Base-by-base conservation (phyloP, 768 basidiomycete species). In the Suillus paluster region DNA sequence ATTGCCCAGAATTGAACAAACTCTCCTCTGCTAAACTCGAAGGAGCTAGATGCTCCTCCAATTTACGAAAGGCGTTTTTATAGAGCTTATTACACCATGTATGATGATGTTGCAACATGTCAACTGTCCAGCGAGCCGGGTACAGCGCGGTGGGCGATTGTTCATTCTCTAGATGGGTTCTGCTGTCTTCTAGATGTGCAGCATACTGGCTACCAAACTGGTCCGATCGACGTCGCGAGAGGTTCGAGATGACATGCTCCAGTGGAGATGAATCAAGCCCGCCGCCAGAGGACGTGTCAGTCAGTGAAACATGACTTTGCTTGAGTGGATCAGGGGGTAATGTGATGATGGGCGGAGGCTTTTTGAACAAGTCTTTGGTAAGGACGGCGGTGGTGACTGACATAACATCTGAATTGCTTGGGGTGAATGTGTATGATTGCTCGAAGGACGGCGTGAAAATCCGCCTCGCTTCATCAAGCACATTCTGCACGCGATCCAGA, bases 1-100 rank as follows among this genome's bases (percentile, higher is more conserved):
- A 80, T 59, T 74, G 66, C 14, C 70, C 68, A 19, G 70, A 66
- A 11, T 25, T 34, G 38, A 25, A n/a, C 17, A 70, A 27, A 11
- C 67, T 62, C 1, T 60, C 36, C 42, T 71, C 71, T 11, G 57
- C 52, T 2, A 27, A 41, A 33, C 23, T 58, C 14, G 10, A 33
- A 3, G 70, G 66, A 69, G 9, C 67, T 66, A 65, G 60, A 42
- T 21, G 11, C 5, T 60, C 49, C 25, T 52, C 54, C 44, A 69
- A 42, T 30, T 17, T 19, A 27, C 36, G 30, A 50, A 53, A 36
- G 38, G 41, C 38, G 12, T n/a, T 27, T 4, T 11, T 27, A 57
- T 58, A 64, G 15, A 17, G 5, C 39, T 23, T n/a, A n/a, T 46
- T 38, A 46, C 66, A 41, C 46, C 45, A 38, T 7, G 12, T 8